These are phyloP conservation scores for Malassezia dermatis DNA, from an alignment of 1,284 basidiomycete species.

Conservation along the genomic window DNA sequence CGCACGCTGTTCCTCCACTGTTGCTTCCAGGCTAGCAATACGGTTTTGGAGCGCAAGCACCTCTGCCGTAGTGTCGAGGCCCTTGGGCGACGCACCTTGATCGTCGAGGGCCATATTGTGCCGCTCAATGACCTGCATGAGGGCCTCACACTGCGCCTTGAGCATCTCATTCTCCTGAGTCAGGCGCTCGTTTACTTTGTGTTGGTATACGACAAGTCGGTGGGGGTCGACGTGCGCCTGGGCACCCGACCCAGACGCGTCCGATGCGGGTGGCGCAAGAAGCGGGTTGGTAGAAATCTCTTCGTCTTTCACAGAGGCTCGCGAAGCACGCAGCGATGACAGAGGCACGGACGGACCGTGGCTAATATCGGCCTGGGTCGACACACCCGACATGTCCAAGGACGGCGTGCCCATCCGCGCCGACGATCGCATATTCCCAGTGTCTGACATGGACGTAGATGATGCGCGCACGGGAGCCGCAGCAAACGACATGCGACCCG, in stretches of 20 bases:
- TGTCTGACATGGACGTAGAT: not conserved
- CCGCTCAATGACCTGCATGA: conserved; percentile 1
- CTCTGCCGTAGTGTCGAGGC: not conserved
- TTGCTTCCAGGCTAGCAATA: conserved; percentile 2
- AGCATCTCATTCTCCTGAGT: conserved; percentile 15
- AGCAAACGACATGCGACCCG: not conserved
- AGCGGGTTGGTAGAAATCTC: not conserved
- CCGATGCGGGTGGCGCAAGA: not conserved
- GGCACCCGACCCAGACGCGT: not conserved
- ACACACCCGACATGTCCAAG: not conserved
- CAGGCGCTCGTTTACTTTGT: conserved; percentile 14
- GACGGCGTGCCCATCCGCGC: not conserved
- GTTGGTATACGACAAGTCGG: conserved; percentile 13
- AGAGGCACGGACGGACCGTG: not conserved
- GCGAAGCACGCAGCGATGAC: not conserved
- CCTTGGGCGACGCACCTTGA: not conserved
- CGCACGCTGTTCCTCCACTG: not conserved
- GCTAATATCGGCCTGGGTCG: not conserved
- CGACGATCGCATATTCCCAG: not conserved
- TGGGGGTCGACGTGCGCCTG: conserved; percentile 11
- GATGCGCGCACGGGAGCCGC: not conserved
- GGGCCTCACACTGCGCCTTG: conserved; percentile 11
- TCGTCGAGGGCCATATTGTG: not conserved
- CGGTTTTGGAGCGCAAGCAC: not conserved
- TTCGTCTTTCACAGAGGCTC: not conserved